A percentile compares a stretch with the other conserved stretches of the same genome.
Evolutionary conservation across 2,329 filamentous ascomycete genomes (phyloP).

Genomic region (Kalmusia sp.): DNA sequence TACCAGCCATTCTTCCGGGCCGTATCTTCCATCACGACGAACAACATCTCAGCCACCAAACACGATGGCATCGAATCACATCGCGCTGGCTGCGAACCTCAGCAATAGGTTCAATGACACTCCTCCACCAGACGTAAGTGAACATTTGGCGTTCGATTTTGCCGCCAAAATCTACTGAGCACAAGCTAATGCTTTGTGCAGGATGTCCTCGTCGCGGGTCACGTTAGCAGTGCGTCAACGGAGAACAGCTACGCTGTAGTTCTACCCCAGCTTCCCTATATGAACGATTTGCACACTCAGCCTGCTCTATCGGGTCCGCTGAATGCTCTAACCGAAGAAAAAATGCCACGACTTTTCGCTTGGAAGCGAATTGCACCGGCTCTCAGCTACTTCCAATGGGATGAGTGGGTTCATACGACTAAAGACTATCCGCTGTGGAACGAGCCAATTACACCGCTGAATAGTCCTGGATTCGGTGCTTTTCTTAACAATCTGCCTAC

Average conservation of each 20-base stretch:
- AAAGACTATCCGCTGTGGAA: background rate
- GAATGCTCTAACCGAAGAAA: too few species aligned
- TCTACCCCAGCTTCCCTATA: background rate
- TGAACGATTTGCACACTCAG: too few species aligned
- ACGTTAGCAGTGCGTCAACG: too few species aligned
- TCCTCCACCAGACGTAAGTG: background rate
- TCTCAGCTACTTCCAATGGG: slow-evolving; percentile 3
- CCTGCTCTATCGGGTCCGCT: background rate
- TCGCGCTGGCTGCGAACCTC: background rate
- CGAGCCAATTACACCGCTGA: background rate
- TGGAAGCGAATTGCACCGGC: background rate
- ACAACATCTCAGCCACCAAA: background rate
- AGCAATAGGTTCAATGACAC: background rate
- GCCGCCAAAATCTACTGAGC: too few species aligned
- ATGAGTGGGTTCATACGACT: background rate
- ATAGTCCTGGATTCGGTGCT: background rate
- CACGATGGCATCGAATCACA: background rate
- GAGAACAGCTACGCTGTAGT: too few species aligned
- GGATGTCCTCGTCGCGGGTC: too few species aligned
- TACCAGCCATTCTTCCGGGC: background rate
- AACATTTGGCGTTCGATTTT: too few species aligned
- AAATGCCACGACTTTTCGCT: background rate
- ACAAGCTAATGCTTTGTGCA: too few species aligned
- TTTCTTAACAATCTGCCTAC: background rate
- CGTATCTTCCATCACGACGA: background rate